Conservation (phyloP, 2,329 filamentous ascomycete species). For the Paraphaeosphaeria sporulosa region DNA sequence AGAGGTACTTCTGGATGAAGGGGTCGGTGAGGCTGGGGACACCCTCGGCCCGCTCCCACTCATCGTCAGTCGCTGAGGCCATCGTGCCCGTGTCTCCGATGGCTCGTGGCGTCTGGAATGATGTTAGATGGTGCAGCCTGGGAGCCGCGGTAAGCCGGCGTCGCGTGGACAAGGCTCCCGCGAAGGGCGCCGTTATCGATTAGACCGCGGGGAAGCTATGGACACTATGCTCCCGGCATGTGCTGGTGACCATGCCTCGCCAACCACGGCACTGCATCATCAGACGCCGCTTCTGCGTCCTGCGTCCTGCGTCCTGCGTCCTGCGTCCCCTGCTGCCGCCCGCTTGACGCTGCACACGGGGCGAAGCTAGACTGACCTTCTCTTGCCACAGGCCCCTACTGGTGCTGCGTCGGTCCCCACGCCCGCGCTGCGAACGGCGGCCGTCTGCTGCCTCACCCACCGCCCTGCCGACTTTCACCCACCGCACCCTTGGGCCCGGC, state of each 20-base stretch:
- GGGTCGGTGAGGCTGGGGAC: constrained; percentile 64
- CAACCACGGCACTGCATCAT: constrained; percentile 32
- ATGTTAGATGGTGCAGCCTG: not conserved
- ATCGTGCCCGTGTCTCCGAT: constrained; percentile 20
- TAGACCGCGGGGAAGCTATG: constrained; percentile 3
- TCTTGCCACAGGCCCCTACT: not conserved
- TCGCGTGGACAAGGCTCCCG: constrained; percentile 1
- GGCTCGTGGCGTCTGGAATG: not conserved
- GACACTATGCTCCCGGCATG: too few relatives aligned
- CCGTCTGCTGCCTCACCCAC: constrained; percentile 22
- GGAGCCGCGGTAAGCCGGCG: not conserved
- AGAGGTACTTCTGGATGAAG: constrained; percentile 82
- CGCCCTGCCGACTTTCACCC: constrained; percentile 8
- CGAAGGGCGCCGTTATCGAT: not conserved
- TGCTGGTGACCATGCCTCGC: constrained; percentile 13
- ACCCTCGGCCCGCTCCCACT: constrained; percentile 53
- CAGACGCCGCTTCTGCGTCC: constrained; percentile 6
- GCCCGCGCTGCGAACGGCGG: not conserved
- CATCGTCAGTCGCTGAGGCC: constrained; percentile 41
- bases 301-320: not conserved
- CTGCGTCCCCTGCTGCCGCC: constrained; percentile 1
- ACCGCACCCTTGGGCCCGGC: not conserved
- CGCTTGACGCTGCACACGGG: constrained; percentile 1
- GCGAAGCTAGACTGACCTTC: not conserved
- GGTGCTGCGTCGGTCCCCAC: too few relatives aligned